phyloP scores from a whole-genome alignment of 805 yeast genomes.

The Candida ortonii region DNA sequence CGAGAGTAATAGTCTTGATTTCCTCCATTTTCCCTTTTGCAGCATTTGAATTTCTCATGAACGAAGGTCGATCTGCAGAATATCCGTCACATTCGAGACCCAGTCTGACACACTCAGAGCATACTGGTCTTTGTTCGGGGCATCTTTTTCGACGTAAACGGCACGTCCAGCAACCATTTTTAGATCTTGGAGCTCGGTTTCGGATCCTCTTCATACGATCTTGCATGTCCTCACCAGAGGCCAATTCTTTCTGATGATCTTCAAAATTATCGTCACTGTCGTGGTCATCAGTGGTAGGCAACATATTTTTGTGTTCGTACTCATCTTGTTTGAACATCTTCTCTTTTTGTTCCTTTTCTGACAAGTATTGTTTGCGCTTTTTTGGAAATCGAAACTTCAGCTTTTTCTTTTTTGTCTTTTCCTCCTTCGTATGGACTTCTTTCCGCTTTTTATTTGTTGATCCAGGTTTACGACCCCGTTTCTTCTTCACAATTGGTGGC shows the following conservation, averaged over 20 bases:
- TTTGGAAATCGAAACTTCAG: constrained; percentile 18
- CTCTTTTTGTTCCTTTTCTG: constrained; percentile 12
- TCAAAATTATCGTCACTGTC: constrained; percentile 6
- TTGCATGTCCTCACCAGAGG: constrained; percentile 13
- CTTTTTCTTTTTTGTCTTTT: constrained; percentile 14
- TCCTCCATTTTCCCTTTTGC: constrained; percentile 48
- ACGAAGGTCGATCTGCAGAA: constrained; percentile 47
- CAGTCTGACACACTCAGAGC: constrained; percentile 56
- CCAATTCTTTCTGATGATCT: constrained; percentile 4
- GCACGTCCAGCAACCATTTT: constrained; percentile 76
- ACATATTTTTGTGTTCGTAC: constrained; percentile 10
- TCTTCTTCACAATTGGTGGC: constrained; percentile 14
- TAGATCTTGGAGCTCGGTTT: constrained; percentile 22
- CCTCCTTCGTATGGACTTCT: constrained; percentile 10
- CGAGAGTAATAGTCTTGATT: constrained; percentile 40
- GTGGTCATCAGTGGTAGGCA: constrained; percentile 8
- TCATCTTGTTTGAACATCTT: constrained; percentile 8
- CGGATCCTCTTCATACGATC: constrained; percentile 18
- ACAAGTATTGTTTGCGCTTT: constrained; percentile 8
- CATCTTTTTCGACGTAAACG: constrained; percentile 70
- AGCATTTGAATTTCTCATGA: constrained; percentile 43
- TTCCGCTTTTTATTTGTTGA: constrained; percentile 21
- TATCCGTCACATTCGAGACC: constrained; percentile 60
- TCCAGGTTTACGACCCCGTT: constrained; percentile 22
- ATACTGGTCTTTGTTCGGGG: constrained; percentile 60